Base-by-base conservation (phyloP, 257 asterid genomes). In the Verbascum thapsus region DNA sequence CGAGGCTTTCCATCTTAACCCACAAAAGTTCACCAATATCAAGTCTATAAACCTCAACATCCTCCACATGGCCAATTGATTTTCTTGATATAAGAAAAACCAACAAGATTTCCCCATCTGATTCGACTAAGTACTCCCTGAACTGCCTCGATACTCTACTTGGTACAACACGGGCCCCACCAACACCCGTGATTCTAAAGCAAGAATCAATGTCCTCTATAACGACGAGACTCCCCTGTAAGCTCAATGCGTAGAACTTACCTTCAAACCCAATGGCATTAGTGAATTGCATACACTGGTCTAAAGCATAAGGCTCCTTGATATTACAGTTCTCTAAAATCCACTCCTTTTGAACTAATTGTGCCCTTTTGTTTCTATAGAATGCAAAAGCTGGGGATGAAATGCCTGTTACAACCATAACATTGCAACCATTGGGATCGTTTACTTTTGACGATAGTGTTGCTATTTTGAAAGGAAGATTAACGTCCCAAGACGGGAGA, bases 41-140 rank as follows among this genome's bases (percentile, higher is more conserved):
- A 35, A 69, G 82, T 59, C 48, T 52, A 35, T 23, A 73, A 38
- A 78, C 80, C 59, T 79, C 75, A 6, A 76, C 77, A 41, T 53
- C 66, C 9, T 68, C 81, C 16, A 76, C 78, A 8, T 10, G 2
- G 44, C 16, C 23, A 5, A 30, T 57, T 0, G 6, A 48, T 62
- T 11, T 71, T 45, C 64, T 63, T 7, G 64, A 69, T 4, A 74
- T 41, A 6, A 74, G 66, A 13, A 79, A 72, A 10, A 66, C 70
- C 58, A 66, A 4, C 54, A 74, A 42, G 8, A 82, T 58, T 32
- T 68, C 77, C 11, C 83, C 72, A 30, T 68, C 23, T 7, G 69
- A 72, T 65, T 76, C 80, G 16, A 74, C 6, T 26, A 79, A n/a
- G 49, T 57, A 79, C 45, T 72, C 77, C n/a, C 45, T 30, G 58